phyloP scores from a whole-genome alignment of 2,329 filamentous ascomycete species.

The Penicillium sp. region DNA sequence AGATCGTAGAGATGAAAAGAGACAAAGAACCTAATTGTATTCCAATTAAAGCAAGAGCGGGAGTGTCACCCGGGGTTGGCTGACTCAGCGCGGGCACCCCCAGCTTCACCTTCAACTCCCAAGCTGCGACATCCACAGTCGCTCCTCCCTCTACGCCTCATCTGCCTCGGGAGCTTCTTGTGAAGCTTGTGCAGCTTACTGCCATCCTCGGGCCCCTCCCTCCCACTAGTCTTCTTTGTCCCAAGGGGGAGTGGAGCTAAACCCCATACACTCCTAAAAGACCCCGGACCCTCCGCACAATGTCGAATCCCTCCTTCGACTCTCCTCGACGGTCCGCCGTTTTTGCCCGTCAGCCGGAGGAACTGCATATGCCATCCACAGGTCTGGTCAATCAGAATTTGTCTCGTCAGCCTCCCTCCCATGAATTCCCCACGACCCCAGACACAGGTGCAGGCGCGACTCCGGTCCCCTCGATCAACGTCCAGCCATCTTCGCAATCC shows the following conservation, averaged over 20 bases:
- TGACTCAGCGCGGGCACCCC: conserved; percentile 17
- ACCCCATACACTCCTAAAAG: conserved; percentile 11
- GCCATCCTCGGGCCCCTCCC: conserved; percentile 5
- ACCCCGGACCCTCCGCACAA: conserved; percentile 24
- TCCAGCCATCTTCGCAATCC: conserved; percentile 56
- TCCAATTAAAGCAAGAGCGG: conserved; percentile 1
- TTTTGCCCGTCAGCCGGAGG: conserved; percentile 54
- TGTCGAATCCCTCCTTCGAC: conserved; percentile 53
- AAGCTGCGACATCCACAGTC: conserved; percentile 4
- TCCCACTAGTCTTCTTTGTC: not conserved
- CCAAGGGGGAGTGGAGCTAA: conserved; percentile 23
- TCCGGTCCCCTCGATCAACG: conserved; percentile 57
- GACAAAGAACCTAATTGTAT: not conserved
- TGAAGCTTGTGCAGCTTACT: conserved; percentile 30
- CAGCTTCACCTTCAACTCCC: conserved; percentile 2
- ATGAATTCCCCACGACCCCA: conserved; percentile 50
- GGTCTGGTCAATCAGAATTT: conserved; percentile 39
- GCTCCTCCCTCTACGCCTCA: not conserved
- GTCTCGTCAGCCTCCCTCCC: conserved; percentile 43
- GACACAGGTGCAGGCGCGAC: conserved; percentile 46
- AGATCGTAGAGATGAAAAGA: not conserved
- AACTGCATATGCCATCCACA: conserved; percentile 55
- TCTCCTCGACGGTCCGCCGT: conserved; percentile 51
- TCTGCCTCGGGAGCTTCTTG: conserved; percentile 19
- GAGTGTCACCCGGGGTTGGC: conserved; percentile 6